Percentiles rank a stretch among this genome's conserved stretches.
Conservation (phyloP, 306 rosid species). For the Vigna radiata region DNA sequence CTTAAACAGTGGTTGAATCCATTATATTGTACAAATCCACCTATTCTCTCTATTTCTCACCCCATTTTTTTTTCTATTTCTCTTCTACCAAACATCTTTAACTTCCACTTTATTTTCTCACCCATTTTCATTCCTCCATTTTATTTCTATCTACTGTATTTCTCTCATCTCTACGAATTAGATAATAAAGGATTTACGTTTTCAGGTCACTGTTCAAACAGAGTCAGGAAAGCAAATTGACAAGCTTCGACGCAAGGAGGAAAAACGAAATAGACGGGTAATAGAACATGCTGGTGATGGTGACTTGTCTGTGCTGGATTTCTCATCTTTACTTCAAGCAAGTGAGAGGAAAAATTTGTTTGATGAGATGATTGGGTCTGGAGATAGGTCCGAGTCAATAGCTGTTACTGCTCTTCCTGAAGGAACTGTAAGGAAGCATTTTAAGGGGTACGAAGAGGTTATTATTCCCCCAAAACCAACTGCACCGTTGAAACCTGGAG, state of each 20-base stretch:
- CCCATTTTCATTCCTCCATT: too few relatives aligned
- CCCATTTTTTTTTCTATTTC: too few relatives aligned
- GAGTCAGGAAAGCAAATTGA: conserved; percentile 91
- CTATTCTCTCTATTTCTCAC: too few relatives aligned
- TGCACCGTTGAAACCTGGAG: conserved; percentile 95
- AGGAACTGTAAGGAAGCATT: conserved; percentile 86
- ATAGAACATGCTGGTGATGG: conserved; percentile 68
- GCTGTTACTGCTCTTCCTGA: conserved; percentile 92
- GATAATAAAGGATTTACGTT: not conserved
- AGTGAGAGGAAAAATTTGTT: conserved; percentile 75
- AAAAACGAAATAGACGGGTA: conserved; percentile 82
- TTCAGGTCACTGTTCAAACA: conserved; percentile 89
- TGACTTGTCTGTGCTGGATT: conserved; percentile 68
- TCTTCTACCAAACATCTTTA: too few relatives aligned
- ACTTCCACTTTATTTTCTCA: too few relatives aligned
- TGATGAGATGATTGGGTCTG: conserved; percentile 80
- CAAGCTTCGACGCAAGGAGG: conserved; percentile 98
- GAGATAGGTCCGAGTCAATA: conserved; percentile 61
- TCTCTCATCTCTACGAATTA: too few relatives aligned
- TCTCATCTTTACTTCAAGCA: conserved; percentile 88
- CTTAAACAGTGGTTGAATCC: too few relatives aligned
- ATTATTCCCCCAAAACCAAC: conserved; percentile 84
- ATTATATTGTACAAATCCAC: too few relatives aligned
- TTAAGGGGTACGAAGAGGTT: conserved; percentile 90
- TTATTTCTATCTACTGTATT: too few relatives aligned